Percentiles rank a stretch among this genome's conserved stretches.
Conservation (phyloP, 73 alveolate species). For the Paramecium tetraurelia region DNA sequence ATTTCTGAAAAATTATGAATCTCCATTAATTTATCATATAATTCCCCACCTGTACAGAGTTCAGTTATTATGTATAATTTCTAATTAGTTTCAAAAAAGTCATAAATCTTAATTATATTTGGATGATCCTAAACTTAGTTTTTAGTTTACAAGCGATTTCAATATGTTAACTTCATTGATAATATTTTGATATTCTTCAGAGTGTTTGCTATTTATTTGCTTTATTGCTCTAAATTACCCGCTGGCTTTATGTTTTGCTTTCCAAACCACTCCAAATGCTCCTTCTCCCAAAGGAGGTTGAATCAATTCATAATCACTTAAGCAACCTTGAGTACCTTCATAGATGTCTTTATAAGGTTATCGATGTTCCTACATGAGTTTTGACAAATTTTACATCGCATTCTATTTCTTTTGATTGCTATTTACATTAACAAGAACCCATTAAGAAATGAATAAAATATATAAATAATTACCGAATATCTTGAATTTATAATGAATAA, state of each 20-base stretch:
- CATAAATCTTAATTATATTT: constrained; percentile 82
- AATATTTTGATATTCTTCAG: constrained; percentile 24
- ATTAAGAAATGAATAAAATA: neutral
- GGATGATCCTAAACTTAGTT: constrained; percentile 84
- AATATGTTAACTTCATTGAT: constrained; percentile 77
- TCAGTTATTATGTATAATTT: constrained; percentile 84
- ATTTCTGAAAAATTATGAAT: constrained; percentile 60
- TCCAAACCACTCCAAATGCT: constrained; percentile 86
- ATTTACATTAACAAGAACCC: neutral
- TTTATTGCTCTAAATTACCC: constrained; percentile 80
- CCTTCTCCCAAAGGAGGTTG: constrained; percentile 58
- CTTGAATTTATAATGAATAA: neutral
- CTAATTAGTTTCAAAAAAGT: constrained; percentile 79
- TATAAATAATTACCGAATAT: neutral
- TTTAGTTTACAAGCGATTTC: constrained; percentile 71
- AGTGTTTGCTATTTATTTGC: constrained; percentile 75
- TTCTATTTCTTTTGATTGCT: neutral
- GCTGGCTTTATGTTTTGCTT: constrained; percentile 74
- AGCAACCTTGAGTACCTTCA: neutral
- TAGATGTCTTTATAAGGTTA: neutral
- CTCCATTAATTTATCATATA: constrained; percentile 72
- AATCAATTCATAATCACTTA: neutral
- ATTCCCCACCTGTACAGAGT: constrained; percentile 89
- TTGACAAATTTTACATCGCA: neutral
- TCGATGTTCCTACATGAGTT: neutral